Evolutionary conservation across 2,329 filamentous ascomycete genomes (phyloP), one percentile per base, ranked within the genome.

Genomic region (Aureobasidium uvarum): DNA sequence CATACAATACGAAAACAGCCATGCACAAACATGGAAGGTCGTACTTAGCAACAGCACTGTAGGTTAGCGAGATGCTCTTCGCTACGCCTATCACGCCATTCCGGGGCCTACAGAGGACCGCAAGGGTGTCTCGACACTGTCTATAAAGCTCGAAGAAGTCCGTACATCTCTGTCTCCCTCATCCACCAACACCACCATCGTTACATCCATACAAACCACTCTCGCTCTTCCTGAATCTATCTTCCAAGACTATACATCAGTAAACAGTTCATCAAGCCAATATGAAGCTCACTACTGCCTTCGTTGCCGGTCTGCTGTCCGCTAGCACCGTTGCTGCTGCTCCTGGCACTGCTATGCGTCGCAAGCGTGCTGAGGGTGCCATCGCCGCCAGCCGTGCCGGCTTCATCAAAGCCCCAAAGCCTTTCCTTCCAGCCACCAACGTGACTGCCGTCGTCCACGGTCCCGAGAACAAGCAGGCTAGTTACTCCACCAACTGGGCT

Each of bases 401-500:
- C 65, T 71, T 50, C 66, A 72, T 65, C 69, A 71, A 71, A 66
- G 41, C 41, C 3, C 73, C 70, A 68, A 74, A 70, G 60, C 76
- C 71, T 65, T 75, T 72, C 66, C 71, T 71, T 45, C 66, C 71
- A 45, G 72, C 68, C 41, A 50, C 58, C 58, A 69, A 70, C 56
- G 62, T 71, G n/a, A 67, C 70, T 38, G 52, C 69, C 16, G 69
- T 70, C 52, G 71, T 70, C 50, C 67, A 75, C 10, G 69, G 72
- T 20, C 65, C 71, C 46, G 78, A 77, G 70, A 78, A 76, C 36
- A 76, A 76, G 55, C 71, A 83, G 18, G 79, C 82, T 31, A 69
- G 79, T 36, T 86, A 86, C 76, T 81, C 77, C 66, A 77, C 75
- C 70, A 87, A 86, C 77, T 87, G 85, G 85, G 81, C 84, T 10